Evolutionary conservation across 495 filamentous ascomycete genomes (phyloP), one percentile per base, ranked within the genome.

Genomic region (Penicillium coffeae): DNA sequence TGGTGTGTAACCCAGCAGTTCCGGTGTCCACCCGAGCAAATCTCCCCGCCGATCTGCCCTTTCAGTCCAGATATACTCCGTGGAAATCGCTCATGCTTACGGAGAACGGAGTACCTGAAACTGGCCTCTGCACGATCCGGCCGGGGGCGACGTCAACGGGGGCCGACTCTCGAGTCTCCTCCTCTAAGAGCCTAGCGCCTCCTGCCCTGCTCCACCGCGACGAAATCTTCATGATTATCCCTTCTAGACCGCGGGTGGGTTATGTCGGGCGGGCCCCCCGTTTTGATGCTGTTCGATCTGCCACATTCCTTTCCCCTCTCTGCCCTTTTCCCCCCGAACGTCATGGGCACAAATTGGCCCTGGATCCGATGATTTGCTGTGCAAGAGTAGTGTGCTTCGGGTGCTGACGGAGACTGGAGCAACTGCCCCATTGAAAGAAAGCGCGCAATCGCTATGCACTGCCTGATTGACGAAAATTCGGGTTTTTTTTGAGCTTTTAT

Each of bases 81-180:
- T 45, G 43, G 49, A 55, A 53, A 58, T 51, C 56, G 47, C 45
- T 57, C 54, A 60, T 45, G 27, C n/a, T n/a, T n/a, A n/a, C n/a
- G n/a, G n/a, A n/a, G n/a, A n/a, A n/a, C n/a, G n/a, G n/a, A 42
- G 59, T 57, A 57, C 59, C 59, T 62, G 59, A 62, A 60, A 62
- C 56, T 51, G 56, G 25, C 18, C 52, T 48, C 47, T 62, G 49
- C 50, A 59, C 47, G 47, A 59, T 54, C 43, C 27, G 27, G 18
- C n/a, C n/a, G n/a, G n/a, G n/a, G n/a, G n/a, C n/a, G n/a, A 21
- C 58, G 21, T 54, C 39, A 34, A 37, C 50, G 48, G 44, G 33
- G 7, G 35, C n/a, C 35, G 12, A 37, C 13, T 18, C n/a, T 37
- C 35, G 15, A 18, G 10, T 30, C 4, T 4, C 25, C 25, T 30